phyloP scores from a whole-genome alignment of 169 alveolate genomes.

The Plasmodium reichenowi region DNA sequence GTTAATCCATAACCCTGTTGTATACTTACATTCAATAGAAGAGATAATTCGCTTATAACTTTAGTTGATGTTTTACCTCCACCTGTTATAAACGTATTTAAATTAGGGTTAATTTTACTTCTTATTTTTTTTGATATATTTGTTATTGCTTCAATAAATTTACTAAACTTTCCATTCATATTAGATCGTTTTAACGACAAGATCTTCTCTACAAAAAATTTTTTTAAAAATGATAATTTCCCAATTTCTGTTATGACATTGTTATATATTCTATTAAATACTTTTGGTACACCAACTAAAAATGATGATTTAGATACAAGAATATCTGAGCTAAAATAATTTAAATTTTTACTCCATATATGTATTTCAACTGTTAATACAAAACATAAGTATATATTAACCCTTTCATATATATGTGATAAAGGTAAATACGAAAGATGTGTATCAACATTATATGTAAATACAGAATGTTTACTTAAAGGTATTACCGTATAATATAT shows the following conservation, averaged over 20 bases:
- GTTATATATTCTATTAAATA: slow-evolving; percentile 29
- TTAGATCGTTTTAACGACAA: not conserved
- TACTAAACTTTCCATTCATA: slow-evolving; percentile 1
- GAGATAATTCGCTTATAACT: slow-evolving; percentile 26
- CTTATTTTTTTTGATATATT: slow-evolving; percentile 41
- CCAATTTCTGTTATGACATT: slow-evolving; percentile 15
- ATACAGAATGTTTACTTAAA: not conserved
- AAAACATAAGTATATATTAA: slow-evolving; percentile 75
- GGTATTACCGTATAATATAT: slow-evolving; percentile 26
- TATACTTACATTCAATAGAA: slow-evolving; percentile 8
- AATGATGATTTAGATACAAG: not conserved
- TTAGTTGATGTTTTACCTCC: slow-evolving; percentile 60
- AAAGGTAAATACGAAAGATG: slow-evolving; percentile 95
- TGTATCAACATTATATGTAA: not conserved
- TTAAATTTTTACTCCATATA: slow-evolving; percentile 42
- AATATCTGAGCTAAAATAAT: slow-evolving; percentile 5
- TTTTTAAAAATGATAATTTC: slow-evolving; percentile 21
- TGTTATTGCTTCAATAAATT: slow-evolving; percentile 3
- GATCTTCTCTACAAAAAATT: slow-evolving; percentile 7
- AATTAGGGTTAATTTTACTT: slow-evolving; percentile 35
- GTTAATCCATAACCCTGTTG: slow-evolving; percentile 73
- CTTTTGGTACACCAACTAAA: slow-evolving; percentile 57
- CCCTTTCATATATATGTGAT: slow-evolving; percentile 96
- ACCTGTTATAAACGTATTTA: slow-evolving; percentile 15
- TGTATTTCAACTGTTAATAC: slow-evolving; percentile 15